phyloP scores from a whole-genome alignment of 2,329 filamentous ascomycete genomes.

The Fusarium pseudoanthophilum region DNA sequence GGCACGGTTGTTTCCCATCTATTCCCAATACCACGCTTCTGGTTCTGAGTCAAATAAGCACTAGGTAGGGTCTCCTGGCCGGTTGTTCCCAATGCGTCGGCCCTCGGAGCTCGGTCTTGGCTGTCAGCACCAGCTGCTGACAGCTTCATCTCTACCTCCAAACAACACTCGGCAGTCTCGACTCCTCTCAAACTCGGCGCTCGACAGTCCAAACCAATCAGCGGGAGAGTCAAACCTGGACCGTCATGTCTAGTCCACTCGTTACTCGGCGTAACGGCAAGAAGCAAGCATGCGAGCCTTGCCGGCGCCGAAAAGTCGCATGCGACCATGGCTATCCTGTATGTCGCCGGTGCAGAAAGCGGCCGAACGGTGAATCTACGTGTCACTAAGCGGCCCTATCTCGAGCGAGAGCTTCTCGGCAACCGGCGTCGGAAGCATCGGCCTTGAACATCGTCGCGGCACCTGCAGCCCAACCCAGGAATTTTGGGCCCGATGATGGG shows the following conservation, averaged over 20 bases:
- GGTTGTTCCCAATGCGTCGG: not conserved
- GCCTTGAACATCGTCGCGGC: not conserved
- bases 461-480: rapidly evolving
- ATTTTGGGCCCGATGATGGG: not conserved
- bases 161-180: too few species aligned
- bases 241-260: not conserved
- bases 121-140: not conserved
- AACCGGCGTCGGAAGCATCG: not conserved
- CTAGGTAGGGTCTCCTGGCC: not conserved
- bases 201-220: rapidly evolving
- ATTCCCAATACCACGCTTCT: not conserved
- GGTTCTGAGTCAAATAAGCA: not conserved
- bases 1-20: too few species aligned
- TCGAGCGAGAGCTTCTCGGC: not conserved
- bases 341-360: not conserved
- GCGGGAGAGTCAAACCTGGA: rapidly evolving
- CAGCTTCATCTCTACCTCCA: not conserved
- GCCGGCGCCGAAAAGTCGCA: not conserved
- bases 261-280: not conserved
- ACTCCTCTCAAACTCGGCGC: rapidly evolving
- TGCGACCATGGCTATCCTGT: not conserved
- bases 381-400: not conserved
- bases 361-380: not conserved
- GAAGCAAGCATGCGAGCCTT: constrained; percentile 1
- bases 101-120: not conserved